A percentile compares a stretch with the other conserved stretches of the same genome.
Conservation (phyloP, 345 rosid genomes). For the Jatropha curcas region DNA sequence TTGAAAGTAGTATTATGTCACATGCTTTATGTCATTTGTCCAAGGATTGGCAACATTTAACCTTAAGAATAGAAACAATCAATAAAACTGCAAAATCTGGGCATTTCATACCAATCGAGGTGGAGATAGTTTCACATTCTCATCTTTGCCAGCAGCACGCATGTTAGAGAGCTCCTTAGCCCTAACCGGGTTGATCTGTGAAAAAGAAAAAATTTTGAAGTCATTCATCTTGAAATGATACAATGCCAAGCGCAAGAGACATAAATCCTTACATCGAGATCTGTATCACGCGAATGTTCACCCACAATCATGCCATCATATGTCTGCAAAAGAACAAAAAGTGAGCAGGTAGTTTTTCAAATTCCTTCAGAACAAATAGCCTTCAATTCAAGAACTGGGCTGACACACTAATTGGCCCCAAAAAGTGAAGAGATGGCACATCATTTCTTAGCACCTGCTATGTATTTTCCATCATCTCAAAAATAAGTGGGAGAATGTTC, state of each 20-base stretch:
- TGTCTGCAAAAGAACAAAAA: constrained; percentile 52
- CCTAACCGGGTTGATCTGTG: constrained; percentile 84
- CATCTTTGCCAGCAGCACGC: constrained; percentile 84
- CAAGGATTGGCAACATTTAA: not conserved
- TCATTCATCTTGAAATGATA: constrained; percentile 24
- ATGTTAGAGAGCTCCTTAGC: constrained; percentile 78
- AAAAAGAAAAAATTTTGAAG: constrained; percentile 13
- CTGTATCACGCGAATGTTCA: constrained; percentile 93
- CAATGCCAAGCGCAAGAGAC: not conserved
- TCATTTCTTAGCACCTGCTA: not conserved
- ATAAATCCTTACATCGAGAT: constrained; percentile 75
- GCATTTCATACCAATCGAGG: constrained; percentile 69
- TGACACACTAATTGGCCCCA: not conserved
- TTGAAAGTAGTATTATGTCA: not conserved
- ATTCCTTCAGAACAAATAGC: not conserved
- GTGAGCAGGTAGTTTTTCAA: not conserved
- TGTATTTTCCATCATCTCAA: not conserved
- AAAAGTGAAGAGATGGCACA: not conserved
- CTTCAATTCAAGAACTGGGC: not conserved
- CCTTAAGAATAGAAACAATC: not conserved
- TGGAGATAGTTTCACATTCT: constrained; percentile 89
- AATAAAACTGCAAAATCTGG: not conserved
- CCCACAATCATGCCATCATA: constrained; percentile 99
- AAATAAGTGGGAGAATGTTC: not conserved
- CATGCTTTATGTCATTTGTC: not conserved